Evolutionary conservation across 768 basidiomycete genomes (phyloP).

Genomic region (Podaxis sp.): DNA sequence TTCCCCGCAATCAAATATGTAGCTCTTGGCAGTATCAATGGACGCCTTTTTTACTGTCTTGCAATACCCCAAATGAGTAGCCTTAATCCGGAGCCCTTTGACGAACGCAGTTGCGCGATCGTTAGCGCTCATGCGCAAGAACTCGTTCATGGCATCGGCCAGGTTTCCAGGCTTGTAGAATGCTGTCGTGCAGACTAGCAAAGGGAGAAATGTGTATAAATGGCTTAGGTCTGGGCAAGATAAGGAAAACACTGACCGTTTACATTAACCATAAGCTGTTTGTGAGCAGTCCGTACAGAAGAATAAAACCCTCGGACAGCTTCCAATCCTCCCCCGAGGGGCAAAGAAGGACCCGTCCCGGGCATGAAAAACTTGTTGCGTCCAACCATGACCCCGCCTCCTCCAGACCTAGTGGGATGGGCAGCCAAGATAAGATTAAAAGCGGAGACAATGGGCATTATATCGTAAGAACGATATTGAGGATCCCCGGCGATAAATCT

Average conservation of each 20-base stretch:
- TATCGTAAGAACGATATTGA: conserved; percentile 52
- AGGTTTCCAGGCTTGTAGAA: conserved; percentile 64
- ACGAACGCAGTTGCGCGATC: conserved; percentile 60
- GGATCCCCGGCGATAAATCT: conserved; percentile 53
- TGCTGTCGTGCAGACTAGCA: conserved; percentile 50
- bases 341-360: conserved; percentile 41
- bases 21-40: conserved; percentile 39
- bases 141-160: conserved; percentile 54
- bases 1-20: conserved; percentile 57
- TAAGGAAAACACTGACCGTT: conserved; percentile 44
- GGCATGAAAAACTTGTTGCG: conserved; percentile 66
- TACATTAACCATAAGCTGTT: conserved; percentile 59
- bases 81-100: conserved; percentile 59
- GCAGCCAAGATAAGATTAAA: conserved; percentile 62
- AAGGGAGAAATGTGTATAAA: not conserved
- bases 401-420: conserved; percentile 43
- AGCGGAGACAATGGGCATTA: conserved; percentile 55
- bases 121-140: conserved; percentile 49
- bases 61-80: conserved; percentile 68
- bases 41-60: conserved; percentile 64
- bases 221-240: not conserved
- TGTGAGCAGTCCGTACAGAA: conserved; percentile 52
- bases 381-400: conserved; percentile 64
- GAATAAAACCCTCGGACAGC: conserved; percentile 58
- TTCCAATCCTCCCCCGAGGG: conserved; percentile 50